Percentiles rank a stretch among this genome's conserved stretches.
Conservation (phyloP, 495 filamentous ascomycete species). For the Daldinia decipiens region DNA sequence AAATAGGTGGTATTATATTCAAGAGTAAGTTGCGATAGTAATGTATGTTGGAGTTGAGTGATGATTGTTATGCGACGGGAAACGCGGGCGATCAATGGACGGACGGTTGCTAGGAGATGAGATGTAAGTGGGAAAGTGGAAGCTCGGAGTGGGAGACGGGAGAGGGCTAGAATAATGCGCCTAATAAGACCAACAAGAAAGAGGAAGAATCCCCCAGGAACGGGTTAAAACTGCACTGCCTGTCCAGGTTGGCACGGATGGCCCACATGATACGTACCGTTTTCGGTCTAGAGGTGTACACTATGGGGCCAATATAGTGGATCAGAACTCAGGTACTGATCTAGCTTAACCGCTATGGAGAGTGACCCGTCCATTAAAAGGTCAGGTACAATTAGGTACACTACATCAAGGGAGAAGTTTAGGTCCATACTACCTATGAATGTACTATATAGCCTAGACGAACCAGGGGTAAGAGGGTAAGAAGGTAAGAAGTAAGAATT, state of each 20-base stretch:
- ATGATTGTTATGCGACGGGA: constrained; percentile 28
- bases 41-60: constrained; percentile 13
- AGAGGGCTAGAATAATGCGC: constrained; percentile 47
- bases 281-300: constrained; percentile 41
- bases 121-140: constrained; percentile 40
- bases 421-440: neutral
- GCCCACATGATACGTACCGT: constrained; percentile 45
- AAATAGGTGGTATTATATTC: constrained; percentile 4
- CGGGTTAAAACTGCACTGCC: constrained; percentile 19
- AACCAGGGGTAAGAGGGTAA: constrained; percentile 13
- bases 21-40: constrained; percentile 10
- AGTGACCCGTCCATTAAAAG: neutral
- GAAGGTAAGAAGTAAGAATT: neutral
- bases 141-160: constrained; percentile 37
- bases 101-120: constrained; percentile 38
- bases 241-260: constrained; percentile 34
- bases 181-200: constrained; percentile 46
- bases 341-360: constrained; percentile 13
- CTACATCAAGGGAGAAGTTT: constrained; percentile 21
- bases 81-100: constrained; percentile 26
- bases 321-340: constrained; percentile 9
- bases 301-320: constrained; percentile 21
- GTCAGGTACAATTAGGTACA: too few relatives aligned
- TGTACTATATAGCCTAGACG: neutral
- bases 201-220: constrained; percentile 25